phyloP scores from a whole-genome alignment of 1,139 yeast genomes.

The Lodderomyces beijingensis region DNA sequence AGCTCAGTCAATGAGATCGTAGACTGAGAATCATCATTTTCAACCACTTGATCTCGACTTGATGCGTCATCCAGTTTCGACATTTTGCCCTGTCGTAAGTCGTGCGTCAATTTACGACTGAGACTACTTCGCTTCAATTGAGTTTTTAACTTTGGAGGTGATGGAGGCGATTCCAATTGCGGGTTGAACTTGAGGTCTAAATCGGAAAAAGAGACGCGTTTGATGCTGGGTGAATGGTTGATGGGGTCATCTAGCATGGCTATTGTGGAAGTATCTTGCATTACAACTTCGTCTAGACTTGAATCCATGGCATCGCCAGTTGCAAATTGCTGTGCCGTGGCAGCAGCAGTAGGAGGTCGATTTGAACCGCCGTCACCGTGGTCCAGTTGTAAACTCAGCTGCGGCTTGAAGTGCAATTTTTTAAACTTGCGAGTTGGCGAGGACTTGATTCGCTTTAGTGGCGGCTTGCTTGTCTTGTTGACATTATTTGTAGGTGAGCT shows the following conservation, averaged over 20 bases:
- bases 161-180: conserved; percentile 30
- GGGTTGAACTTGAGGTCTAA: conserved; percentile 30
- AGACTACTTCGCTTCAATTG: not conserved
- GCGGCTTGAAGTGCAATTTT: too few relatives aligned
- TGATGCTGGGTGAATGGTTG: conserved; percentile 6
- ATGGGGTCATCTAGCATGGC: not conserved
- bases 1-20: conserved; percentile 8
- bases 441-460: conserved; percentile 22
- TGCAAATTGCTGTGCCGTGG: too few relatives aligned
- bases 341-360: too few relatives aligned
- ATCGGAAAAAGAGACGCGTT: conserved; percentile 17
- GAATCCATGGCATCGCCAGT: conserved; percentile 11
- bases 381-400: too few relatives aligned
- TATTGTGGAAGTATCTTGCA: conserved; percentile 3
- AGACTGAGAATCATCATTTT: not conserved
- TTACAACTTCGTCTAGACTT: conserved; percentile 11
- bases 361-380: too few relatives aligned
- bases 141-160: too few relatives aligned
- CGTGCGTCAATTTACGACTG: conserved; percentile 3
- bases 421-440: conserved; percentile 20
- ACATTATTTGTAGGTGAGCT: conserved; percentile 1
- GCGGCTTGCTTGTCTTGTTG: conserved; percentile 5
- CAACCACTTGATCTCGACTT: conserved; percentile 6
- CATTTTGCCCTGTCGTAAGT: not conserved
- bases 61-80: not conserved